These are phyloP conservation scores for Parietaria judaica DNA, from an alignment of 306 rosid genomes.

Conservation along the genomic window DNA sequence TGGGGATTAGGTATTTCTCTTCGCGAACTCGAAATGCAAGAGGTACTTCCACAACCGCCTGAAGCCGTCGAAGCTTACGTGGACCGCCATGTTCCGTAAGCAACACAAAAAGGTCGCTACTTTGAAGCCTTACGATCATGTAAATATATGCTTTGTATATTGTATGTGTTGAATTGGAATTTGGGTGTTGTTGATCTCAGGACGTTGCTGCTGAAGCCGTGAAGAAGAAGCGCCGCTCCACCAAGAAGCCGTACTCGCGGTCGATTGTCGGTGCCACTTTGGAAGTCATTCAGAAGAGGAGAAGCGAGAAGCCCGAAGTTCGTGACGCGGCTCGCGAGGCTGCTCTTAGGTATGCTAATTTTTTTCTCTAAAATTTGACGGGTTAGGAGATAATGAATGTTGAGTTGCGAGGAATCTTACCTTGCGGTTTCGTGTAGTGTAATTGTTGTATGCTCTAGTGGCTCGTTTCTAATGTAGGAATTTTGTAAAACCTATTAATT, in stretches of 20 bases:
- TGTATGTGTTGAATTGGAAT: neutral
- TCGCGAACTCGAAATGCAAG: conserved; percentile 47
- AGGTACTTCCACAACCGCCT: conserved; percentile 46
- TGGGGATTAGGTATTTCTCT: conserved; percentile 32
- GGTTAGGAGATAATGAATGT: neutral
- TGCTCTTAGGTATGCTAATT: conserved; percentile 34
- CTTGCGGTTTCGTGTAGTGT: no score
- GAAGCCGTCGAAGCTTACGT: conserved; percentile 44
- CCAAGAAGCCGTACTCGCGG: conserved; percentile 43
- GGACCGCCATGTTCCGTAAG: conserved; percentile 49
- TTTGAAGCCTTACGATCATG: neutral
- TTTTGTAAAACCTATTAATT: neutral
- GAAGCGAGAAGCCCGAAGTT: conserved; percentile 41
- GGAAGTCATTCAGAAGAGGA: conserved; percentile 40
- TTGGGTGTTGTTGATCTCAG: conserved; percentile 9
- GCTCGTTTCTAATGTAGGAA: no score
- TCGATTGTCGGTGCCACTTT: conserved; percentile 45
- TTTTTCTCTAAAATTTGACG: neutral
- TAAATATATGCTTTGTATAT: neutral
- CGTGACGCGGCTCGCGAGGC: conserved; percentile 48
- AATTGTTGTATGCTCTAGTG: no score
- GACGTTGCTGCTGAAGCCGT: conserved; percentile 38
- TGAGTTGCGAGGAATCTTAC: neutral
- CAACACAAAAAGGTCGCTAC: conserved; percentile 40
- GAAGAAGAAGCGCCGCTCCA: conserved; percentile 36